Conservation (phyloP, 129 eudicot genomes). For the Deinandra increscens region DNA sequence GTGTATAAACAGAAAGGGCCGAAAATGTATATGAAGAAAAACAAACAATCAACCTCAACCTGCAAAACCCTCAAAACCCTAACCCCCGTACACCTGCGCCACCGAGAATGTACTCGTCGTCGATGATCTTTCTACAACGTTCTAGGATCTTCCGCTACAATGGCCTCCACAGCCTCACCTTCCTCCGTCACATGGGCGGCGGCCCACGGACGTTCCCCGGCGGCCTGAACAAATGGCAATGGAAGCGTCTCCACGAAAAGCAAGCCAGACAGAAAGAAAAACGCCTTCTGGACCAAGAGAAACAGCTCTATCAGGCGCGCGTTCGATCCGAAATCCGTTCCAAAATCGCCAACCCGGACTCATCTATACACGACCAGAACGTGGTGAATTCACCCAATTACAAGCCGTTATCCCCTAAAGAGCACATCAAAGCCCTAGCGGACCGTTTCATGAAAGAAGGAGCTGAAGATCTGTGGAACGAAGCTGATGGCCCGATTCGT, state of each 20-base stretch:
- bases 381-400: constrained; percentile 25
- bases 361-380: constrained; percentile 9
- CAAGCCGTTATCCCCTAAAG: constrained; percentile 57
- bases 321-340: constrained; percentile 79
- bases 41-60: background rate
- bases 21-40: background rate
- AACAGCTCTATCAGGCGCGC: constrained; percentile 81
- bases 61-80: constrained; percentile 40
- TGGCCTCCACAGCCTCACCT: constrained; percentile 38
- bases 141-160: constrained; percentile 19
- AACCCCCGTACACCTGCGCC: background rate
- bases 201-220: constrained; percentile 95
- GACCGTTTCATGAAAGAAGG: constrained; percentile 88
- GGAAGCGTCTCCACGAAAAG: constrained; percentile 94
- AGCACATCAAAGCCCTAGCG: constrained; percentile 76
- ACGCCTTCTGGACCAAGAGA: constrained; percentile 80
- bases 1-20: too few relatives aligned
- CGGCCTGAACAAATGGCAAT: constrained; percentile 95
- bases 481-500: constrained; percentile 64
- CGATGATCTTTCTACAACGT: constrained; percentile 34
- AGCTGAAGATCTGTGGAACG: constrained; percentile 96
- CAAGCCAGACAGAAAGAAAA: constrained; percentile 88
- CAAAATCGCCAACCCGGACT: constrained; percentile 31
- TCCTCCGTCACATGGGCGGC: constrained; percentile 85
- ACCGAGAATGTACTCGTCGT: constrained; percentile 33